phyloP scores from a whole-genome alignment of 164 flowering plant species.

The Protea cynaroides region DNA sequence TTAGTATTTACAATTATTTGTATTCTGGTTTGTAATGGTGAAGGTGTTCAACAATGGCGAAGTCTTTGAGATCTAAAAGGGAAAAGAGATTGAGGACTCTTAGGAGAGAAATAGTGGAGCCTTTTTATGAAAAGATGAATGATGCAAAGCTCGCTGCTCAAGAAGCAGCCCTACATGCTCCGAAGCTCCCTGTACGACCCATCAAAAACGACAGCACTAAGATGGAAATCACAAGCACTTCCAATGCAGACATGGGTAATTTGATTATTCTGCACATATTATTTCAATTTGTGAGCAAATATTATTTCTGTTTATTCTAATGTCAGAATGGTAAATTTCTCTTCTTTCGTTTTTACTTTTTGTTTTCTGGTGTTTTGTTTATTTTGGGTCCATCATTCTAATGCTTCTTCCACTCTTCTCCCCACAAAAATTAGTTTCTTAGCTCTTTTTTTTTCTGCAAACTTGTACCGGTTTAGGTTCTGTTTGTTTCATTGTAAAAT shows the following conservation, averaged over 20 bases:
- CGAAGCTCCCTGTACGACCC: constrained; percentile 58
- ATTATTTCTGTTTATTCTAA: neutral
- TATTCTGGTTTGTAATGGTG: no score
- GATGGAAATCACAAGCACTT: constrained; percentile 27
- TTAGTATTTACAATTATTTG: no score
- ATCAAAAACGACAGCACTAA: constrained; percentile 9
- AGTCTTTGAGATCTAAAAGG: constrained; percentile 78
- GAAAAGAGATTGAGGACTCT: constrained; percentile 80
- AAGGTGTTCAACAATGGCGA: constrained; percentile 49
- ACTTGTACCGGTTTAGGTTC: no score
- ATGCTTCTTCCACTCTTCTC: no score
- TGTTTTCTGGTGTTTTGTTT: neutral
- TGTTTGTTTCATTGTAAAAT: no score
- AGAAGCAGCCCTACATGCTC: constrained; percentile 79
- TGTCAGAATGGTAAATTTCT: no score
- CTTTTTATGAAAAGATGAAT: constrained; percentile 66
- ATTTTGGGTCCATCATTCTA: no score
- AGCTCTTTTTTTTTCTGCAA: no score
- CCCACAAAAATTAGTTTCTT: no score
- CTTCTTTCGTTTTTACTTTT: neutral
- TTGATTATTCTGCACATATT: neutral
- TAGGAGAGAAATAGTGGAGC: constrained; percentile 63
- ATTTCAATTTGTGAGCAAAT: neutral
- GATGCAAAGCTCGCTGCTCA: constrained; percentile 71
- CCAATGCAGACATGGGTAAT: constrained; percentile 30